Base-by-base conservation (phyloP, 306 rosid species). In the Sindora glabra region DNA sequence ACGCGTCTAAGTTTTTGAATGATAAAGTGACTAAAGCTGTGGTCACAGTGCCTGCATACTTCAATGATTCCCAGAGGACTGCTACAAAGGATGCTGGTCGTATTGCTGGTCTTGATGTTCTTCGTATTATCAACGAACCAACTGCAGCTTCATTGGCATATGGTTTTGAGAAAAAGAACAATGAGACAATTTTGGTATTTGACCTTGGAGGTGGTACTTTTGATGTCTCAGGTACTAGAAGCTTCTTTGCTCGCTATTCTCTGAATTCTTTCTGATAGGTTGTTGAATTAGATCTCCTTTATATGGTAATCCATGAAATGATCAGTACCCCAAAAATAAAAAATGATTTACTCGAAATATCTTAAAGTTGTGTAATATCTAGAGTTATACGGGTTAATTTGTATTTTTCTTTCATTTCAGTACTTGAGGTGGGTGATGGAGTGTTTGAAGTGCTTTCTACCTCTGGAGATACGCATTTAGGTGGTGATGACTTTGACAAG, bases 171-270 rank as follows among this genome's bases (percentile, higher is more conserved):
- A 91, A 49, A 89, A 91, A 91, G 72, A 91, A 77, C 74, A 91
- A 85, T 14, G 98, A 91, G 72, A 91, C 98, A 0, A 91, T 91
- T 62, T 81, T 91, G 82, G 98, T 91, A 0, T 91, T 91, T 77
- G 98, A 91, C 76, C 98, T 91, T 68, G 97, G 97, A 18, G 97
- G 97, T 45, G 98, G 98, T 71, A 91, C 98, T 46, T 91, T 91
- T 70, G 98, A 91, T 72, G 98, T 91, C 57, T 87, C 98, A 77
- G 97, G 97, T 89, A 83, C 9, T 11, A 10, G 12, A 38, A 15
- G 5, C 1, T 1, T n/a, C 54, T 52, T 5, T 26, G 6, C 11
- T 12, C 32, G 12, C 23, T 8, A 4, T 50, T 44, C 1, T 38
- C 5, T n/a, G 2, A 6, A 26, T 0, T 19, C 22, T 0, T 39